Evolutionary conservation across 2,329 filamentous ascomycete genomes (phyloP).

Genomic region (Pseudogymnoascus sp.): DNA sequence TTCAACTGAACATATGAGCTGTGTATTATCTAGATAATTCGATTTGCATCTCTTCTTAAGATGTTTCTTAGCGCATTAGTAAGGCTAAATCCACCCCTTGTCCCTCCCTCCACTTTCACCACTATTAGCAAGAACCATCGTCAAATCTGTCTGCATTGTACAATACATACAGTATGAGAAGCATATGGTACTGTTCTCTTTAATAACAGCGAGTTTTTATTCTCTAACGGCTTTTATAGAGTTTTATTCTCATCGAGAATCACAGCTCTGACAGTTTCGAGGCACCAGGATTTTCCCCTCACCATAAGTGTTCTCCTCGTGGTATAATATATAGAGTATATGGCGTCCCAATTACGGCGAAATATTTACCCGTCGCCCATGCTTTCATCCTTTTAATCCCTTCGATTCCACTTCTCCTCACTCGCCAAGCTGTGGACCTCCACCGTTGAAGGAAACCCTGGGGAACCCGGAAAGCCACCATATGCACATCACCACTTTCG

Average conservation of each 20-base stretch:
- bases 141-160: not conserved
- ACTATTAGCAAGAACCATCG: not conserved
- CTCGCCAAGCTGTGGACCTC: not conserved
- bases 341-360: constrained; percentile 1
- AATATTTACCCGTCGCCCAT: not conserved
- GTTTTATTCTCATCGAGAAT: not conserved
- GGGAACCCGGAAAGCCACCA: not conserved
- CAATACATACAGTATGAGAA: not conserved
- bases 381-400: not conserved
- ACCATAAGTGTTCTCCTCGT: not conserved
- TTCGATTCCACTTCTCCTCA: not conserved
- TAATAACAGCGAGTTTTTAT: not conserved
- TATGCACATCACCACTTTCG: not conserved
- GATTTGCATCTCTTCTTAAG: not conserved
- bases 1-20: not conserved
- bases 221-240: not conserved
- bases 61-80: not conserved
- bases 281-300: not conserved
- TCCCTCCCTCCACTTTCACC: not conserved
- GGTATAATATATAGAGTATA: not conserved
- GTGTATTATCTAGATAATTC: not conserved
- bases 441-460: not conserved
- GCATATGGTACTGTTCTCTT: not conserved
- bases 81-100: not conserved
- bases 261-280: not conserved